Percentiles rank a stretch among this genome's conserved stretches.
Evolutionary conservation across 257 asterid species (phyloP).

Genomic region (Misopates orontium): DNA sequence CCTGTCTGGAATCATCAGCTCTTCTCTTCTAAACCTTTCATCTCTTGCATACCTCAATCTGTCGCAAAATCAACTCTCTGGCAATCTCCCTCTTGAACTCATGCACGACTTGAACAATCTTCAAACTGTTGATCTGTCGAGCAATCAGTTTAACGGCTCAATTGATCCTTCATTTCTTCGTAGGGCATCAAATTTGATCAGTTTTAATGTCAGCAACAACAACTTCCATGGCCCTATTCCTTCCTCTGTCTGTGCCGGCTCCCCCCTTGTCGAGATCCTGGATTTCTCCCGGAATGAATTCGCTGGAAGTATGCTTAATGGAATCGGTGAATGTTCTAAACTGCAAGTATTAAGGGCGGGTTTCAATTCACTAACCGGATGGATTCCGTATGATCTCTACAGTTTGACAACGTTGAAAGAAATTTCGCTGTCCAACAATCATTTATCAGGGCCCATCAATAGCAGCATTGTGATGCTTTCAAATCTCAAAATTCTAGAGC

Average conservation of each 20-base stretch:
- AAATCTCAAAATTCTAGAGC: slow-evolving; percentile 37
- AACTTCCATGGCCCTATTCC: slow-evolving; percentile 40
- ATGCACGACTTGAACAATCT: slow-evolving; percentile 7
- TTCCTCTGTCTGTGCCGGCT: slow-evolving; percentile 31
- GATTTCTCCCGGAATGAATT: slow-evolving; percentile 48
- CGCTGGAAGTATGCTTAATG: slow-evolving; percentile 25
- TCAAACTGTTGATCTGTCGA: slow-evolving; percentile 35
- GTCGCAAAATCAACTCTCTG: slow-evolving; percentile 31
- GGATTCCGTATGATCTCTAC: slow-evolving; percentile 38
- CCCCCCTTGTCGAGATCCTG: slow-evolving; percentile 25
- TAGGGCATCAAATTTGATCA: slow-evolving; percentile 21
- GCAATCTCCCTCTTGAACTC: slow-evolving; percentile 3
- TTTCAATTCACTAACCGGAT: slow-evolving; percentile 40
- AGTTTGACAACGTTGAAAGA: slow-evolving; percentile 25
- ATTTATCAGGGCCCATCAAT: slow-evolving; percentile 41
- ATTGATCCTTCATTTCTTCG: slow-evolving; percentile 21
- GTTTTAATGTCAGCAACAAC: slow-evolving; percentile 49
- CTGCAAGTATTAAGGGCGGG: slow-evolving; percentile 44
- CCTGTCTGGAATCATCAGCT: slow-evolving; percentile 32
- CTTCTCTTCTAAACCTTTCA: slow-evolving; percentile 31
- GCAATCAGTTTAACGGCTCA: slow-evolving; percentile 44
- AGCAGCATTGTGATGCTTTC: slow-evolving; percentile 29
- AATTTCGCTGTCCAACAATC: slow-evolving; percentile 42
- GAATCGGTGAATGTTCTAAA: slow-evolving; percentile 29
- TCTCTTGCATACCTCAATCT: slow-evolving; percentile 35